Percentiles rank a stretch among this genome's conserved stretches.
phyloP scores from a whole-genome alignment of 1,139 yeast genomes.

The Pichia norvegensis region DNA sequence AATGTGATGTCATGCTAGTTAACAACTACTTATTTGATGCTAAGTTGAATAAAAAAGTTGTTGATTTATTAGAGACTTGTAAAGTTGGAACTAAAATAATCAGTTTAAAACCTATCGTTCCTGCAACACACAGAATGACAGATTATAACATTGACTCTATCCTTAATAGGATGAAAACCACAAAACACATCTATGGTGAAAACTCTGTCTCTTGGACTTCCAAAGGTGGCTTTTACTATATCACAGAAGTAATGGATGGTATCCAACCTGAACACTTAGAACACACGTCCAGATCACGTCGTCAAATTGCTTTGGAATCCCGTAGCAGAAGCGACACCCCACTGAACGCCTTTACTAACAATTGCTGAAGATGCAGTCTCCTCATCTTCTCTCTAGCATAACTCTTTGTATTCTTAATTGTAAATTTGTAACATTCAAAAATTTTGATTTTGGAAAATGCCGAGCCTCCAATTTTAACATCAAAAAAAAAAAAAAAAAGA shows the following conservation, averaged over 20 bases:
- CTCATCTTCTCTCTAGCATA: background rate
- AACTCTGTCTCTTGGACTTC: constrained; percentile 89
- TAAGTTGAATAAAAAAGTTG: constrained; percentile 58
- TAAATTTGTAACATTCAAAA: background rate
- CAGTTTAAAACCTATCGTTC: constrained; percentile 67
- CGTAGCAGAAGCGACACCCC: constrained; percentile 20
- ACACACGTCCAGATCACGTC: background rate
- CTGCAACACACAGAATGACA: constrained; percentile 47
- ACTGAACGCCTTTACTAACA: constrained; percentile 26
- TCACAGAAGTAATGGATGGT: constrained; percentile 57
- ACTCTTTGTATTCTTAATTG: background rate
- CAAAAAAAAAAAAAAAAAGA: background rate
- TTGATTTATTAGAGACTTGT: constrained; percentile 53
- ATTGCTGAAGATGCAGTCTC: constrained; percentile 12
- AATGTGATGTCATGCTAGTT: constrained; percentile 66
- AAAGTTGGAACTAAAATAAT: constrained; percentile 73
- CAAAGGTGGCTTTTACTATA: constrained; percentile 71
- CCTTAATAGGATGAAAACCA: constrained; percentile 59
- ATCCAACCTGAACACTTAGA: constrained; percentile 14
- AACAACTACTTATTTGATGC: constrained; percentile 82
- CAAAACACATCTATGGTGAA: constrained; percentile 56
- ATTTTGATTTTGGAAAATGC: background rate
- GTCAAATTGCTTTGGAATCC: background rate
- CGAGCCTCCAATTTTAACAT: background rate
- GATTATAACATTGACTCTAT: constrained; percentile 50